Evolutionary conservation across 148 eudicot species (phyloP).

Genomic region (Camellia lanceoleosa): DNA sequence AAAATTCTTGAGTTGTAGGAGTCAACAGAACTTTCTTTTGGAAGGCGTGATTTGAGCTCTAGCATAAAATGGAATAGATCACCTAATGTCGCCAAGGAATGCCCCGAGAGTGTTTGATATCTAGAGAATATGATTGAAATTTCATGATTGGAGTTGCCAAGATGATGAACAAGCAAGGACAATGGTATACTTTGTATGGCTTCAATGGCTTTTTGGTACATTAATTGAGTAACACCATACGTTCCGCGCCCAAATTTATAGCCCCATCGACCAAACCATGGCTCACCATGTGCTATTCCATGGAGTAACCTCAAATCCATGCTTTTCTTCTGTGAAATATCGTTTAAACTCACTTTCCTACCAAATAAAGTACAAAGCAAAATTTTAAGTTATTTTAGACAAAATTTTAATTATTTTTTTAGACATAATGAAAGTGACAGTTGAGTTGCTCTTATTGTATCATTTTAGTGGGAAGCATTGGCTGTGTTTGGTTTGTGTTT

Average conservation of each 20-base stretch:
- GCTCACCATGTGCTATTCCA: conserved; percentile 68
- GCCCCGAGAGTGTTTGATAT: conserved; percentile 75
- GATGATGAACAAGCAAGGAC: conserved; percentile 54
- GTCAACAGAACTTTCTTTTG: conserved; percentile 44
- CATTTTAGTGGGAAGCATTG: too few species aligned
- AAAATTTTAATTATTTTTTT: neutral
- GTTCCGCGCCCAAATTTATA: conserved; percentile 82
- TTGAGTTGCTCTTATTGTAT: too few species aligned
- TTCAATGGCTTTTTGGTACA: conserved; percentile 74
- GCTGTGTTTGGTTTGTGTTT: too few species aligned
- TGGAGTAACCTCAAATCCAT: conserved; percentile 89
- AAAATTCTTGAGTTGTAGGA: conserved; percentile 47
- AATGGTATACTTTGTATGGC: conserved; percentile 71
- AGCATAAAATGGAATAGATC: conserved; percentile 69
- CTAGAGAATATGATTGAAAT: conserved; percentile 49
- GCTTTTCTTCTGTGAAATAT: conserved; percentile 63
- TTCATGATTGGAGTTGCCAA: conserved; percentile 36
- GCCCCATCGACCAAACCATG: conserved; percentile 93
- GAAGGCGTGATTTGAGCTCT: conserved; percentile 64
- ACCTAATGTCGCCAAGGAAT: conserved; percentile 61
- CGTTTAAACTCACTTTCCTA: conserved; percentile 86
- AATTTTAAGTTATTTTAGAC: neutral
- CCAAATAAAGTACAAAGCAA: conserved; percentile 11
- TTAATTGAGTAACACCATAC: conserved; percentile 66
- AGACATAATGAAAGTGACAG: too few species aligned